Evolutionary conservation across 306 rosid species (phyloP).

Genomic region (Senna siamea): DNA sequence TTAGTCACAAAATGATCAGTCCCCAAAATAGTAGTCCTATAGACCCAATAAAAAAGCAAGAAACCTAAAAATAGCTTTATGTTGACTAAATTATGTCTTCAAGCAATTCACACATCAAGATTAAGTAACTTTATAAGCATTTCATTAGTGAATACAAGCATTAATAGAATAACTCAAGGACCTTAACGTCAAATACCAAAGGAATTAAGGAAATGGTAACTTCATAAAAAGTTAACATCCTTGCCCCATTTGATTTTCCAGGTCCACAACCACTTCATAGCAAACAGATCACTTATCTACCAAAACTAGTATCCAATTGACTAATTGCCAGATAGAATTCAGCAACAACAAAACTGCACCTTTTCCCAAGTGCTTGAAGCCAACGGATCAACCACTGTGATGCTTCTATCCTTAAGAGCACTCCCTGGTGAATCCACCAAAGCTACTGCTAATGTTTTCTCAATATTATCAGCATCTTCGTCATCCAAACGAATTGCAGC

Average conservation of each 20-base stretch:
- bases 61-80: background rate
- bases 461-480: constrained; percentile 58
- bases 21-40: constrained; percentile 19
- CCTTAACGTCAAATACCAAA: background rate
- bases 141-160: constrained; percentile 13
- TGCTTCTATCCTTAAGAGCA: constrained; percentile 56
- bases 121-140: constrained; percentile 23
- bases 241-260: constrained; percentile 14
- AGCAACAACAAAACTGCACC: constrained; percentile 48
- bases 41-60: constrained; percentile 21
- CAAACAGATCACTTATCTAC: constrained; percentile 6
- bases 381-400: constrained; percentile 62
- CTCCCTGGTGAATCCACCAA: constrained; percentile 58
- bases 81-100: background rate
- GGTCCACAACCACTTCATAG: background rate
- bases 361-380: constrained; percentile 92
- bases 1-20: constrained; percentile 19
- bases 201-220: background rate
- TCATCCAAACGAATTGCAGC: constrained; percentile 79
- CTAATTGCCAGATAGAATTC: constrained; percentile 30
- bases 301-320: constrained; percentile 5
- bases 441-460: constrained; percentile 58
- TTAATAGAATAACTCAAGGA: background rate
- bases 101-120: constrained; percentile 11
- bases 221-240: constrained; percentile 1